phyloP scores from a whole-genome alignment of 768 basidiomycete genomes.

The Kwoniella pini region DNA sequence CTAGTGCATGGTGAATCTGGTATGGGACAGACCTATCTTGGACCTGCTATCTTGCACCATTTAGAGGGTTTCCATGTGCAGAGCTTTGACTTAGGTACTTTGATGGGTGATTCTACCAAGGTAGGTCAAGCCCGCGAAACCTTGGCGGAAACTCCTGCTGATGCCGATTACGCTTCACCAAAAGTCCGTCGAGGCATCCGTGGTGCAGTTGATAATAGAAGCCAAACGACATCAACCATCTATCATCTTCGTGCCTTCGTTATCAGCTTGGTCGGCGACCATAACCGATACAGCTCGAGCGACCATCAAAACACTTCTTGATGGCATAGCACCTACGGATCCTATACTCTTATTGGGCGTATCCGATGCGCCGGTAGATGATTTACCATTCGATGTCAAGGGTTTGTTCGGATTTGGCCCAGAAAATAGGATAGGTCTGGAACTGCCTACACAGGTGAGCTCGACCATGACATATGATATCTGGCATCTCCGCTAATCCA shows the following conservation, averaged over 20 bases:
- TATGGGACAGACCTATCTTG: slow-evolving; percentile 89
- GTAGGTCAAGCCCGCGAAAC: slow-evolving; percentile 59
- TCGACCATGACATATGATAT: not conserved
- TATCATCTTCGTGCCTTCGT: slow-evolving; percentile 89
- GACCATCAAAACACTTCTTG: slow-evolving; percentile 86
- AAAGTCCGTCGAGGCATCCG: slow-evolving; percentile 84
- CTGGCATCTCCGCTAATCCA: not conserved
- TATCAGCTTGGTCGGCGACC: slow-evolving; percentile 79
- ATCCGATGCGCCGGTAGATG: slow-evolving; percentile 71
- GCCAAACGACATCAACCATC: slow-evolving; percentile 97
- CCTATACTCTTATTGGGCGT: slow-evolving; percentile 90
- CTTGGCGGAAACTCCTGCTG: not conserved
- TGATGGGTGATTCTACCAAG: slow-evolving; percentile 84
- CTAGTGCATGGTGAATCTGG: slow-evolving; percentile 76
- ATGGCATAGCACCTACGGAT: slow-evolving; percentile 85
- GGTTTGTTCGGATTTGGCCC: slow-evolving; percentile 81
- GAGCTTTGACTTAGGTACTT: slow-evolving; percentile 81
- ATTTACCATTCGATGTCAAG: slow-evolving; percentile 77
- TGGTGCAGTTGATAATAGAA: slow-evolving; percentile 93
- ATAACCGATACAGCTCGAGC: slow-evolving; percentile 80
- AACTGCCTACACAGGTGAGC: slow-evolving; percentile 58
- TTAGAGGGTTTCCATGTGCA: slow-evolving; percentile 96
- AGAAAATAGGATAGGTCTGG: slow-evolving; percentile 72
- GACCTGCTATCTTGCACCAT: slow-evolving; percentile 86
- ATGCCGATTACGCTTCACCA: not conserved